Evolutionary conservation across 2,329 filamentous ascomycete species (phyloP), one percentile per base, ranked within the genome.

Genomic region (Neocatenulostroma microsporum): DNA sequence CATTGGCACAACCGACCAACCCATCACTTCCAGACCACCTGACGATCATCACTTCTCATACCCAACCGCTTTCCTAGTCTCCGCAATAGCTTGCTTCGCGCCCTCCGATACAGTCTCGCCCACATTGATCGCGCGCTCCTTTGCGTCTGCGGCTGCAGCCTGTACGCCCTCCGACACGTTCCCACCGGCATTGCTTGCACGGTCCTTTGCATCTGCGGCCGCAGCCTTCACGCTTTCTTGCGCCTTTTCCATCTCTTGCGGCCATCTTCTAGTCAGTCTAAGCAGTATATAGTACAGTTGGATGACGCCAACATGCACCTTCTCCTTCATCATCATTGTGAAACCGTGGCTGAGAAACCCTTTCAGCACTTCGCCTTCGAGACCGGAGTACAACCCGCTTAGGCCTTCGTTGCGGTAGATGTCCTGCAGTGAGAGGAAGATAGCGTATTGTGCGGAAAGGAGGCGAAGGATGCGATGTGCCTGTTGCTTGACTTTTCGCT

Each of bases 331-430:
- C 36, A 89, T 66, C 84, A 94, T 94, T 1, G 86, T 89, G 34
- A 87, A 73, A 1, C 87, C 87, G 52, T 94, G 86, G 15, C 78
- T 80, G 51, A 94, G 80, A 63, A 94, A 93, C 0, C 83, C 82
- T 52, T 87, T 88, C 8, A 88, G 61, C 3, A 94, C 69, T 60
- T 93, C 84, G 4, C 79, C 83, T 11, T 70, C 71, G 0, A 94
- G 66, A 4, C 86, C 87, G 32, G 82, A 76, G 55, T 93, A 94
- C 7, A 94, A 62, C 0, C 78, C 81, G 3, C 57, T 55, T 0
- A 80, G 42, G 1, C 87, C 87, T 53, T 94, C 84, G 10, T 48
- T 37, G 8, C 45, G 41, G 44, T 59, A 57, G 30, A 61, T 58
- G 12, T 50, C 47, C 18, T 40, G 46, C 11, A 61, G 46, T 5